These are phyloP conservation scores for Geotrichum klebahnii DNA, from an alignment of 1,139 yeast species.

Conservation along the genomic window DNA sequence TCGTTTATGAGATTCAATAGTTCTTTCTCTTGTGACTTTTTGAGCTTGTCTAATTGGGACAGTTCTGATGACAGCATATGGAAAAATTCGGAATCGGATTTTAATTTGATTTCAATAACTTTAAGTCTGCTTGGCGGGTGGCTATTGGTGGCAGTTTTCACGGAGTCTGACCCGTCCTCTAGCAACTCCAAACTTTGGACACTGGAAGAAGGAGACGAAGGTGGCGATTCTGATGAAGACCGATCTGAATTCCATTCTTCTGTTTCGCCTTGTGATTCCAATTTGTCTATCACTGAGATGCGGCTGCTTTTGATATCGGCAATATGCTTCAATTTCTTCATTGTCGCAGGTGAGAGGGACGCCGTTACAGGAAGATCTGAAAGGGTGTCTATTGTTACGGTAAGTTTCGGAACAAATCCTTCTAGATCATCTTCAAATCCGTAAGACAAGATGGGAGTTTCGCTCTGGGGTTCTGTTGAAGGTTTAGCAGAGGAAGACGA, in stretches of 20 bases:
- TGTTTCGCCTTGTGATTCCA: not conserved
- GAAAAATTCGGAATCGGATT: constrained; percentile 51
- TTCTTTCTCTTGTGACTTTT: constrained; percentile 45
- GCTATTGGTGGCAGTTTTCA: not conserved
- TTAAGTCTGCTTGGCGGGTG: constrained; percentile 11
- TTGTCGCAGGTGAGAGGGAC: constrained; percentile 21
- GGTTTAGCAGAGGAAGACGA: not conserved
- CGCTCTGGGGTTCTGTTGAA: not conserved
- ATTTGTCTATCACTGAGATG: constrained; percentile 1
- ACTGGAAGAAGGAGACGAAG: not conserved
- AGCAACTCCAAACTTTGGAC: not conserved
- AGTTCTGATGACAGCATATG: constrained; percentile 56
- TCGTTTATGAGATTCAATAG: constrained; percentile 46
- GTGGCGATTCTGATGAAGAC: not conserved
- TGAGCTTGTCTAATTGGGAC: constrained; percentile 48
- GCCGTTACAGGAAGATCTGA: constrained; percentile 26
- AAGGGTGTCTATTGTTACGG: constrained; percentile 26
- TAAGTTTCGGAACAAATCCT: constrained; percentile 29
- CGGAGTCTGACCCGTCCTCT: not conserved
- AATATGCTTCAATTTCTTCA: constrained; percentile 22
- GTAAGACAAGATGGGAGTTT: constrained; percentile 25
- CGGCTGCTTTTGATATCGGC: constrained; percentile 19
- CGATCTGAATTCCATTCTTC: not conserved
- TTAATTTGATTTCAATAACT: constrained; percentile 37
- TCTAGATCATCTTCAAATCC: constrained; percentile 30